Conservation (phyloP, 2,329 filamentous ascomycete species). For the Apiospora pterosperma region DNA sequence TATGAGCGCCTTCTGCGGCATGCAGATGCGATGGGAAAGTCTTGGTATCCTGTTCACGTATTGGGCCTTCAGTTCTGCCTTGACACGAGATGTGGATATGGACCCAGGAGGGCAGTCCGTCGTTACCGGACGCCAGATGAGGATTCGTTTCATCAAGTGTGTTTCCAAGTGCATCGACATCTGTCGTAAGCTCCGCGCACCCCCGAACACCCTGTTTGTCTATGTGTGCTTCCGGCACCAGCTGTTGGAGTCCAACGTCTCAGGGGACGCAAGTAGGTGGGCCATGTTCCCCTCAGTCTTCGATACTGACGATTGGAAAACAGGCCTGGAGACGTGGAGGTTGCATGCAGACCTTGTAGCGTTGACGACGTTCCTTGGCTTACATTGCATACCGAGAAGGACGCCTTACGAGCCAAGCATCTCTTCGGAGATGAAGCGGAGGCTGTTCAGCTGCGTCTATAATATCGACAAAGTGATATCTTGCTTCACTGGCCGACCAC, state of each 20-base stretch:
- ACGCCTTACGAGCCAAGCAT: slow-evolving; percentile 28
- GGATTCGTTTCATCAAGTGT: slow-evolving; percentile 20
- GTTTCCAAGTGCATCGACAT: slow-evolving; percentile 32
- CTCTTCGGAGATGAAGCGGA: slow-evolving; percentile 31
- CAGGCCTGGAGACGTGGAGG: slow-evolving; percentile 35
- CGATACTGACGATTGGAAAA: fast-evolving
- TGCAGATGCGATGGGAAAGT: slow-evolving; percentile 27
- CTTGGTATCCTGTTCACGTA: slow-evolving; percentile 22
- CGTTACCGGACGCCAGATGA: slow-evolving; percentile 13
- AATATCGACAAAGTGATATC: slow-evolving; percentile 47
- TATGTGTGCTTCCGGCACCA: slow-evolving; percentile 31
- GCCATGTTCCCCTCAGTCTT: not conserved
- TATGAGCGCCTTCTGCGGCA: slow-evolving; percentile 20
- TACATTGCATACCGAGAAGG: slow-evolving; percentile 25
- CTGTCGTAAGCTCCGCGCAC: slow-evolving; percentile 10
- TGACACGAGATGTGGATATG: slow-evolving; percentile 10
- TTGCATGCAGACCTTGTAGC: slow-evolving; percentile 34
- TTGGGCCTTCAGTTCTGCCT: slow-evolving; percentile 14
- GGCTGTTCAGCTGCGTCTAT: slow-evolving; percentile 34
- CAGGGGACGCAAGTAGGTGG: slow-evolving; percentile 37
- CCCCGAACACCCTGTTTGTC: slow-evolving; percentile 34
- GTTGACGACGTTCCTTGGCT: slow-evolving; percentile 32
- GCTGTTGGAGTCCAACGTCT: slow-evolving; percentile 33
- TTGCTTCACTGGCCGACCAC: slow-evolving; percentile 53
- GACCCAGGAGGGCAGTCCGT: not conserved